phyloP scores from a whole-genome alignment of 2,329 filamentous ascomycete genomes.

The Bipolaris zeicola region DNA sequence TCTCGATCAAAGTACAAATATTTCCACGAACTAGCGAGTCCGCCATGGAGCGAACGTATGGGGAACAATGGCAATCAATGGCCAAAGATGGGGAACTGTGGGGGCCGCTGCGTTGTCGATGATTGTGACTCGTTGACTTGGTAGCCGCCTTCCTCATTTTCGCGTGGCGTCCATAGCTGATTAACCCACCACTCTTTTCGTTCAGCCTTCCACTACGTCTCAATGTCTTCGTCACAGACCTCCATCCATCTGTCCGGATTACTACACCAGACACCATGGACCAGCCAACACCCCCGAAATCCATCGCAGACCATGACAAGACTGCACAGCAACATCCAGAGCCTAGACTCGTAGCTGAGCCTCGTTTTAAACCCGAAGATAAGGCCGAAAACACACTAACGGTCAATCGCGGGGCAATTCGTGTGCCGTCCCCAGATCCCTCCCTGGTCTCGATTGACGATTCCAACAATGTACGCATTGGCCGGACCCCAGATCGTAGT shows the following conservation, averaged over 20 bases:
- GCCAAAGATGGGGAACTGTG: conserved; percentile 8
- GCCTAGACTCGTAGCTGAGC: conserved; percentile 8
- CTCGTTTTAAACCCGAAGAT: conserved; percentile 34
- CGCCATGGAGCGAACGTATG: neutral
- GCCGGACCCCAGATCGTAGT: conserved; percentile 27
- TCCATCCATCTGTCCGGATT: conserved; percentile 7
- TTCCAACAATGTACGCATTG: conserved; percentile 36
- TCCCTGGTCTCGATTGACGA: conserved; percentile 45
- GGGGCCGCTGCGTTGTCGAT: conserved; percentile 21
- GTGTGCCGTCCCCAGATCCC: conserved; percentile 41
- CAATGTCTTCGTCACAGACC: conserved; percentile 15
- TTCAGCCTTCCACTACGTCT: conserved; percentile 17
- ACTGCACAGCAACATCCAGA: conserved; percentile 12
- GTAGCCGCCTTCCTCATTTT: conserved; percentile 30
- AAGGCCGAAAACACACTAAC: conserved; percentile 36
- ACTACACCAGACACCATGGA: conserved; percentile 35
- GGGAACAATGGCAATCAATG: neutral
- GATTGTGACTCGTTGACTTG: conserved; percentile 29
- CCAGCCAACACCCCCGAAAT: conserved; percentile 22
- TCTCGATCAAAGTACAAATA: neutral
- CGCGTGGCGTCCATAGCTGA: conserved; percentile 28
- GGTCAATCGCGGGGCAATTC: conserved; percentile 37
- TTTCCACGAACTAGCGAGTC: neutral
- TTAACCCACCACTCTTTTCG: conserved; percentile 10
- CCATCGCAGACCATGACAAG: conserved; percentile 31